Evolutionary conservation across 2,329 filamentous ascomycete species (phyloP).

Genomic region (Colletotrichum paranaense): DNA sequence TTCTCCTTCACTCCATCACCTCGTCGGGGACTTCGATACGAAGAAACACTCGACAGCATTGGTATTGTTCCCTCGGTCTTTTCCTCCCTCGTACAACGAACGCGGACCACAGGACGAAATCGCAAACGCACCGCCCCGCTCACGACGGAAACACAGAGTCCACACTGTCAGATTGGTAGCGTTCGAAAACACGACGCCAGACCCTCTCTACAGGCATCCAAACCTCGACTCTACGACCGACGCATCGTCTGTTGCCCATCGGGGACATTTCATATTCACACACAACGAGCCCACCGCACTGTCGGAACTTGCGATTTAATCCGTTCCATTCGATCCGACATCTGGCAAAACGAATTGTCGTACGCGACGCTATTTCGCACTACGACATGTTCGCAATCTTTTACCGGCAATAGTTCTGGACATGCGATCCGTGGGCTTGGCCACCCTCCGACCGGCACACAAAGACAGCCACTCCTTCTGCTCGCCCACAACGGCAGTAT

Average conservation of each 20-base stretch:
- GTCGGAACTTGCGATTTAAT: background rate
- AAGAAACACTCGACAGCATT: background rate
- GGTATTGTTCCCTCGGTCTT: background rate
- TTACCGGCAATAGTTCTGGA: constrained; percentile 3
- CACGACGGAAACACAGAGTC: background rate
- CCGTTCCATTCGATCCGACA: background rate
- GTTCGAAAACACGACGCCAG: background rate
- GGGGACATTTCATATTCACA: background rate
- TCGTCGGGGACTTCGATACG: background rate
- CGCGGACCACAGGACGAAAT: background rate
- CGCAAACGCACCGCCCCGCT: background rate
- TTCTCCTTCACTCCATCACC: background rate
- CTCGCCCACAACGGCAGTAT: background rate
- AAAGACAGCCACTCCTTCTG: background rate
- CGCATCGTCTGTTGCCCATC: background rate
- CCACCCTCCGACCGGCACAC: constrained; percentile 1
- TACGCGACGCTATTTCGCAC: background rate
- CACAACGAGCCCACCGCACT: background rate
- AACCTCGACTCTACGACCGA: background rate
- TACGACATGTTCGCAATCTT: constrained; percentile 17
- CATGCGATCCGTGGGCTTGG: constrained; percentile 8
- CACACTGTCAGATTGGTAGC: background rate
- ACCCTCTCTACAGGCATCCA: background rate
- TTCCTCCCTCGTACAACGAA: background rate
- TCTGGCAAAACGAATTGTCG: background rate